phyloP scores from a whole-genome alignment of 306 rosid genomes.

The Acacia melanoxylon region DNA sequence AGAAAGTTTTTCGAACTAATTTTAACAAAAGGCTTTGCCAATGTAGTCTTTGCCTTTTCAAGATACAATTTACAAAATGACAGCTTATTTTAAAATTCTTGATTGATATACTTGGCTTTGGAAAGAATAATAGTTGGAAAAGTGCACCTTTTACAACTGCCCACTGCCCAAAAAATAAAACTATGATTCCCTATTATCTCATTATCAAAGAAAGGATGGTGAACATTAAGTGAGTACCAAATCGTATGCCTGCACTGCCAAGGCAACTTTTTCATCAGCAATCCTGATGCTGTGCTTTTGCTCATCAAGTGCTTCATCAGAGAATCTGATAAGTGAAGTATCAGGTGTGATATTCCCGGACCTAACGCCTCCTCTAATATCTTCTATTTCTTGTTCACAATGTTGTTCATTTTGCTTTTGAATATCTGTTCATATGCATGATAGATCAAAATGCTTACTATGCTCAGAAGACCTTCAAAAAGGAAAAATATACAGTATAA shows the following conservation, averaged over 20 bases:
- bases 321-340: not conserved
- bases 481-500: constrained; percentile 3
- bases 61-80: constrained; percentile 2
- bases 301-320: constrained; percentile 84
- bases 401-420: constrained; percentile 85
- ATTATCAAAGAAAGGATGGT: not conserved
- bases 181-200: not conserved
- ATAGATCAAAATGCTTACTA: constrained; percentile 23
- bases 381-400: constrained; percentile 92
- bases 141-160: not conserved
- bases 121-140: not conserved
- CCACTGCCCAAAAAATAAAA: not conserved
- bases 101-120: not conserved
- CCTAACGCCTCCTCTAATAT: constrained; percentile 66
- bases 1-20: constrained; percentile 19
- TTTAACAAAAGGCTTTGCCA: constrained; percentile 1
- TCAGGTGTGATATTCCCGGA: constrained; percentile 60
- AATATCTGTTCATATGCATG: constrained; percentile 55
- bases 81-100: not conserved
- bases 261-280: constrained; percentile 87
- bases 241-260: constrained; percentile 95
- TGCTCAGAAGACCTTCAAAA: constrained; percentile 7
- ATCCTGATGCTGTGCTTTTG: constrained; percentile 94
- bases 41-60: not conserved
- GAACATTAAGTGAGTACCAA: constrained; percentile 51